Percentiles rank a stretch among this genome's conserved stretches.
Conservation (phyloP, 1,284 basidiomycete species). For the Rhodotorula sp. region DNA sequence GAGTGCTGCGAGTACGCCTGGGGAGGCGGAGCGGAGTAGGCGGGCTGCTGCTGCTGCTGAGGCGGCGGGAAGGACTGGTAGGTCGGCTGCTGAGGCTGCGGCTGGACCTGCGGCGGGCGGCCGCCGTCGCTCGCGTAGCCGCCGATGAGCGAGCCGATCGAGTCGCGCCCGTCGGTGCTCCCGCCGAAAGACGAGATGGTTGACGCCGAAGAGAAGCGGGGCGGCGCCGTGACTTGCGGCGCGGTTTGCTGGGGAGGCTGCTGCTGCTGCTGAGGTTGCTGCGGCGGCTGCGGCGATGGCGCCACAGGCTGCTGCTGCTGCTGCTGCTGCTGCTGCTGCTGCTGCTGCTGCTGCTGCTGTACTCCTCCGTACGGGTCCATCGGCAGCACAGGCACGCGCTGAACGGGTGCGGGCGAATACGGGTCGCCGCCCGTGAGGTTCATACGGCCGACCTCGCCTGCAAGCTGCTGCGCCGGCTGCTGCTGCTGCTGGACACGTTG, state of each 20-base stretch:
- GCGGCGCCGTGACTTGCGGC: constrained; percentile 12
- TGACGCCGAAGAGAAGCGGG: constrained; percentile 32
- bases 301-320: constrained; percentile 14
- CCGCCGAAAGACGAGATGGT: constrained; percentile 28
- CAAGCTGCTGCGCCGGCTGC: constrained; percentile 21
- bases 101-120: neutral
- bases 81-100: constrained; percentile 7
- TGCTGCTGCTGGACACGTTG: constrained; percentile 2
- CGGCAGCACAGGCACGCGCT: constrained; percentile 26
- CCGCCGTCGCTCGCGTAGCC: constrained; percentile 15
- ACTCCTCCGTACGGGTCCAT: constrained; percentile 10
- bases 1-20: constrained; percentile 40
- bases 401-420: constrained; percentile 16
- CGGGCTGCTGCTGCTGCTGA: constrained; percentile 24
- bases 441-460: constrained; percentile 32
- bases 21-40: neutral
- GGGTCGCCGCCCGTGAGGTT: constrained; percentile 18
- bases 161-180: constrained; percentile 25
- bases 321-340: constrained; percentile 5
- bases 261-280: constrained; percentile 16
- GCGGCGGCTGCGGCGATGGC: constrained; percentile 2
- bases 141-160: constrained; percentile 31
- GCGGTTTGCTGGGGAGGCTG: neutral
- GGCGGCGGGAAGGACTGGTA: constrained; percentile 19
- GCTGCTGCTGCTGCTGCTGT: constrained; percentile 10